Conservation (phyloP, 306 rosid genomes). For the Lagenaria siceraria region DNA sequence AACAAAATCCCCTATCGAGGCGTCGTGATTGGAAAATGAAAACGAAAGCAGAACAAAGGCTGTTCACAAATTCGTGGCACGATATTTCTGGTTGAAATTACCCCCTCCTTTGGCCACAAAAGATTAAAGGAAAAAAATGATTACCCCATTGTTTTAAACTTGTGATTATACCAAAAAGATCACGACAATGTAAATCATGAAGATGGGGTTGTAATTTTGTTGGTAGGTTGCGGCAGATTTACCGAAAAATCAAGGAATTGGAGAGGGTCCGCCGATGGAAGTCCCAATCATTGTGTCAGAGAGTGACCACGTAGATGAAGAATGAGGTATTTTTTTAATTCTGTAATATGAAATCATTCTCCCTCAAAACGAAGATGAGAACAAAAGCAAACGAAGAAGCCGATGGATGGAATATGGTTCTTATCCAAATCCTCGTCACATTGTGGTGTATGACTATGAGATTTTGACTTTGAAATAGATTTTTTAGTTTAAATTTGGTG, state of each 20-base stretch:
- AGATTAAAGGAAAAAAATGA: not conserved
- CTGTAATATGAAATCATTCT: not conserved
- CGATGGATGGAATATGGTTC: not conserved
- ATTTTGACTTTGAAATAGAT: not conserved
- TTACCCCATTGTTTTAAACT: not conserved
- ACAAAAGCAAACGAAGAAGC: not conserved
- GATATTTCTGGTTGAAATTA: not conserved
- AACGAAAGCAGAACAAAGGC: not conserved
- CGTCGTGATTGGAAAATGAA: not conserved
- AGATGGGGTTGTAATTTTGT: not conserved
- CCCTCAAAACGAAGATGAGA: not conserved
- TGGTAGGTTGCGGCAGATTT: not conserved
- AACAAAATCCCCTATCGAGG: not conserved
- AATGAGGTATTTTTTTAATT: too few relatives aligned
- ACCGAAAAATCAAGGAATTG: not conserved
- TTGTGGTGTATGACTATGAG: not conserved
- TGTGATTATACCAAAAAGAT: not conserved
- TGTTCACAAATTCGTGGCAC: not conserved
- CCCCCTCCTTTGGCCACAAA: not conserved
- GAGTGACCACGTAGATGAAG: not conserved
- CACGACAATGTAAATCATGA: not conserved
- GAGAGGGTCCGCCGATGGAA: not conserved
- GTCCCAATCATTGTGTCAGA: not conserved
- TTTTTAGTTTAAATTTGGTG: too few relatives aligned
- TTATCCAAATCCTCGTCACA: not conserved